A percentile compares a stretch with the other conserved stretches of the same genome.
phyloP scores from a whole-genome alignment of 2,329 filamentous ascomycete genomes.

The Aspergillus sp. region DNA sequence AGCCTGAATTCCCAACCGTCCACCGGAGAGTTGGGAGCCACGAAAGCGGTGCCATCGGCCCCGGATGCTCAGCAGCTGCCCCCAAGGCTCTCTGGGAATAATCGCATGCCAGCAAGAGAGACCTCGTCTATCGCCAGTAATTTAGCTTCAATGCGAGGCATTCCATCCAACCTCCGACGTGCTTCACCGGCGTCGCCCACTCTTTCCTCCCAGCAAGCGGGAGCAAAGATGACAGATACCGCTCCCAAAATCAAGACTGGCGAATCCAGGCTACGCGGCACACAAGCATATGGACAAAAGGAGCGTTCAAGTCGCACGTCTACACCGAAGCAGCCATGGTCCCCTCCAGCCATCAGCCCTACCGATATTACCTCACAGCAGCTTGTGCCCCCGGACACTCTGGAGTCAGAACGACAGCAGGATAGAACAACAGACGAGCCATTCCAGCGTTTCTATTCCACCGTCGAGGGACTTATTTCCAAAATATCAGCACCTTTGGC shows the following conservation, averaged over 20 bases:
- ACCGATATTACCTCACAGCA: constrained; percentile 31
- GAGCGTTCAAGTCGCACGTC: constrained; percentile 19
- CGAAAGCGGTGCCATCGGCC: constrained; percentile 18
- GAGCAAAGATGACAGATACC: constrained; percentile 62
- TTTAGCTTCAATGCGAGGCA: constrained; percentile 78
- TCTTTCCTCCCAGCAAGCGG: constrained; percentile 67
- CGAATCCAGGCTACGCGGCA: constrained; percentile 21
- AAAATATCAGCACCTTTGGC: constrained; percentile 84
- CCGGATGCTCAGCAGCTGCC: constrained; percentile 32
- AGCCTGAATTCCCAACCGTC: constrained; percentile 12
- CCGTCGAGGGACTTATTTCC: constrained; percentile 83
- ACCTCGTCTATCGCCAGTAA: constrained; percentile 85
- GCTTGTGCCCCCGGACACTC: constrained; percentile 22
- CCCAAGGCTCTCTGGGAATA: constrained; percentile 33
- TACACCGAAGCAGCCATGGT: constrained; percentile 27
- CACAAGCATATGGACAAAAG: constrained; percentile 14
- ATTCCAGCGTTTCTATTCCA: constrained; percentile 87
- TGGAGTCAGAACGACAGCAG: constrained; percentile 18
- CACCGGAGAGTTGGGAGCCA: constrained; percentile 12
- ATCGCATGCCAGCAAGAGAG: constrained; percentile 57
- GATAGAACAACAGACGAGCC: constrained; percentile 58
- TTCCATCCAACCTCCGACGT: constrained; percentile 52
- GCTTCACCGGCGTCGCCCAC: constrained; percentile 67
- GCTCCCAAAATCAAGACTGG: constrained; percentile 37
- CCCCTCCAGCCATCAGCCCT: constrained; percentile 28